A percentile compares a stretch with the other conserved stretches of the same genome.
These are phyloP conservation scores for Cornus suecica DNA, from an alignment of 148 eudicot species.

Conservation along the genomic window DNA sequence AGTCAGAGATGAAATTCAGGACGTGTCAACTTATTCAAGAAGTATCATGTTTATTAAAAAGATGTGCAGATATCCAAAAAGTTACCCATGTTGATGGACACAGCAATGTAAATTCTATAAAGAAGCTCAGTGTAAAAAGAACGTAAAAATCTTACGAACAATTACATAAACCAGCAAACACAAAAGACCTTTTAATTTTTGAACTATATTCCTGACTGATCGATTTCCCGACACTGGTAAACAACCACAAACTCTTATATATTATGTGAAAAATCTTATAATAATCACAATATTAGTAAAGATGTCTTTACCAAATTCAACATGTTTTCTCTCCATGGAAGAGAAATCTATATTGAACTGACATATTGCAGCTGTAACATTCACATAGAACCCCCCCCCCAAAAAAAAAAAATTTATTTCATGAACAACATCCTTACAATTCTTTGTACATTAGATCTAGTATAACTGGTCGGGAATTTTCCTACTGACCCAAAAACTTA, in stretches of 20 bases:
- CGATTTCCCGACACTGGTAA: neutral
- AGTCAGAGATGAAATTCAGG: conserved; percentile 3
- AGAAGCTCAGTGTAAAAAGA: neutral
- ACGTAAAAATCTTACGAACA: neutral
- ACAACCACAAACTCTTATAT: neutral
- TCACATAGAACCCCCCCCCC: neutral
- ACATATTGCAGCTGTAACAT: neutral
- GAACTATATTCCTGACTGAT: too few relatives aligned
- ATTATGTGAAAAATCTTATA: neutral
- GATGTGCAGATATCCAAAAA: too few relatives aligned
- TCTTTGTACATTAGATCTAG: neutral
- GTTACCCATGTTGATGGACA: neutral
- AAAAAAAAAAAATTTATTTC: too few relatives aligned
- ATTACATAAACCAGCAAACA: neutral
- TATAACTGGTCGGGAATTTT: too few relatives aligned
- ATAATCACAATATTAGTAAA: neutral
- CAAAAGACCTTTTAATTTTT: too few relatives aligned
- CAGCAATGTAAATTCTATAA: neutral
- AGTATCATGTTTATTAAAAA: too few relatives aligned
- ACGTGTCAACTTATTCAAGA: neutral
- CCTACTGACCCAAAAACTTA: too few relatives aligned
- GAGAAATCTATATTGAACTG: neutral
- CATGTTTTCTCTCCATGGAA: neutral
- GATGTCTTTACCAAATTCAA: neutral
- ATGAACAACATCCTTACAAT: neutral